Evolutionary conservation across 768 basidiomycete species (phyloP).

Genomic region (Amanita molliuscula): DNA sequence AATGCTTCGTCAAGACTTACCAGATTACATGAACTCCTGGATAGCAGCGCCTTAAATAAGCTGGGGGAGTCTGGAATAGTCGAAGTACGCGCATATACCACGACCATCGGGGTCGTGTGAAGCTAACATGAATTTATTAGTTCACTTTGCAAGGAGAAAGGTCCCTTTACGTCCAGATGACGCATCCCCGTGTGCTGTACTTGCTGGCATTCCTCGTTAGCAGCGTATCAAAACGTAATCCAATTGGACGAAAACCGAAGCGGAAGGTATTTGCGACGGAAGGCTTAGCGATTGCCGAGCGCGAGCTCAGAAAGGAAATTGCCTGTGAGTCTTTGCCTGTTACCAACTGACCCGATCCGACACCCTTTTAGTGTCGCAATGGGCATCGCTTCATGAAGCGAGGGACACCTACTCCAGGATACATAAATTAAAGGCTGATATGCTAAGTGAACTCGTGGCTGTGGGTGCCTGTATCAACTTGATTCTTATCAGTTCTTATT

Average conservation of each 20-base stretch:
- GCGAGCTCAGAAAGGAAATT: constrained; percentile 32
- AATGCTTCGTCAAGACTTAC: constrained; percentile 41
- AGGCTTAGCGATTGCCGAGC: constrained; percentile 41
- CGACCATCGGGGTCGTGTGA: background rate
- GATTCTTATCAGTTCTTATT: background rate
- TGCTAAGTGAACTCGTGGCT: constrained; percentile 59
- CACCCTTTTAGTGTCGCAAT: constrained; percentile 35
- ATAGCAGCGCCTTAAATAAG: constrained; percentile 37
- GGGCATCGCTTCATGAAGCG: constrained; percentile 43
- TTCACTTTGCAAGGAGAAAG: constrained; percentile 25
- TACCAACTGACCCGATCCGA: constrained; percentile 1
- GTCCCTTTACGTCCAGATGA: constrained; percentile 45
- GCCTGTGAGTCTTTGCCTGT: constrained; percentile 20
- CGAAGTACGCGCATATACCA: constrained; percentile 13
- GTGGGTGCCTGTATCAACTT: constrained; percentile 21
- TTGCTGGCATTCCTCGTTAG: constrained; percentile 59
- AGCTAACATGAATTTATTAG: constrained; percentile 17
- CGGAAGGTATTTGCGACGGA: constrained; percentile 59
- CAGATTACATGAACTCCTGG: constrained; percentile 57
- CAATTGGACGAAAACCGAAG: constrained; percentile 65
- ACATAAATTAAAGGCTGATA: constrained; percentile 57
- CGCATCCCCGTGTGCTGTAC: constrained; percentile 59
- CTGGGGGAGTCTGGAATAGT: constrained; percentile 25
- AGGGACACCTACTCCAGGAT: constrained; percentile 36
- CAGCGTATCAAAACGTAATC: constrained; percentile 58